These are phyloP conservation scores for Angomonas deanei DNA, from an alignment of 208 protist species.

Conservation along the genomic window DNA sequence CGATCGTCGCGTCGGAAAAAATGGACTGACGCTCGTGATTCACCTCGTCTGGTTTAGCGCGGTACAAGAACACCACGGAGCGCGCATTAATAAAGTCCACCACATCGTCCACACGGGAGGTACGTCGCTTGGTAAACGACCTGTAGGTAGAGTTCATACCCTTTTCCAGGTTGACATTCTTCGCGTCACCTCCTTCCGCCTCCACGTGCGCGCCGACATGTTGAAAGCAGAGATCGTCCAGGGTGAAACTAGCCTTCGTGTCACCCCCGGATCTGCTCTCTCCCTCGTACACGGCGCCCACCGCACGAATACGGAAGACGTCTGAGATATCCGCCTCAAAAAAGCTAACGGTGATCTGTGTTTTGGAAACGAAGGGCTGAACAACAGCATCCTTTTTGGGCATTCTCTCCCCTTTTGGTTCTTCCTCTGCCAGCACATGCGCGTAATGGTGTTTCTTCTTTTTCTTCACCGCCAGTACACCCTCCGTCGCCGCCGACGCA, in stretches of 20 bases:
- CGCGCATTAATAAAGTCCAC: conserved; percentile 23
- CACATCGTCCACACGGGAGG: conserved; percentile 27
- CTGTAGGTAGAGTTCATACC: too few relatives aligned
- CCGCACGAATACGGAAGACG: conserved; percentile 3
- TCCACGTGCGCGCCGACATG: conserved; percentile 40
- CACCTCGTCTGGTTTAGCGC: conserved; percentile 14
- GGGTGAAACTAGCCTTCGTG: not conserved
- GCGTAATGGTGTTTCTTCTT: not conserved
- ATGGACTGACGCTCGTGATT: conserved; percentile 21
- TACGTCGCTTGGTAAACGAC: too few relatives aligned
- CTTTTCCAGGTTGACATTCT: too few relatives aligned
- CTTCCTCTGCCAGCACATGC: not conserved
- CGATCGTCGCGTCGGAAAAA: conserved; percentile 37
- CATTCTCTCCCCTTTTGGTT: not conserved
- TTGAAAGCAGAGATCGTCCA: conserved; percentile 20
- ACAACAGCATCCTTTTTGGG: not conserved
- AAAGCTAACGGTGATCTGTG: conserved; percentile 5
- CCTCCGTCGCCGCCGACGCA: conserved; percentile 4
- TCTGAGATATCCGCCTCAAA: conserved; percentile 7
- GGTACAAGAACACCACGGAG: conserved; percentile 13
- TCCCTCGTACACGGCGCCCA: not conserved
- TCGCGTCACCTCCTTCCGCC: too few relatives aligned
- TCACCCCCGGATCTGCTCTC: not conserved
- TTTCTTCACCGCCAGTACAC: conserved; percentile 1
- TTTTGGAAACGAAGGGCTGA: not conserved